A percentile compares a stretch with the other conserved stretches of the same genome.
Conservation (phyloP, 305 asterid genomes). For the Solanum hybrid region DNA sequence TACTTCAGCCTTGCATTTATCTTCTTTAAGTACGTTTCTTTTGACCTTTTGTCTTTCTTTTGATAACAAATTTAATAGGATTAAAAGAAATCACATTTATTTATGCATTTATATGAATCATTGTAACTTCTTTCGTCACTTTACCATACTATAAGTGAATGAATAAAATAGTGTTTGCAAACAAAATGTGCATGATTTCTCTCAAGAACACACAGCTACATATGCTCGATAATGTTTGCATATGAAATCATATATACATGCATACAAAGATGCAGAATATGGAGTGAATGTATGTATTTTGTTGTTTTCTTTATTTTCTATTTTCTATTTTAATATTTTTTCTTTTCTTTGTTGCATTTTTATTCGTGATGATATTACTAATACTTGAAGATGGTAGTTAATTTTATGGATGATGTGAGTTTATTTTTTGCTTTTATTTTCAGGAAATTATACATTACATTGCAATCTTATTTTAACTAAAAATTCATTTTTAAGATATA, state of each 20-base stretch:
- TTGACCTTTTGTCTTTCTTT: neutral
- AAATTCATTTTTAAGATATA: neutral
- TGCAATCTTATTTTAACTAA: neutral
- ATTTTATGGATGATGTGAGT: neutral
- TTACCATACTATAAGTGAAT: neutral
- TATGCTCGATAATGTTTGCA: neutral
- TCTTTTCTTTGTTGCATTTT: no score
- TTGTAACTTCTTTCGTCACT: neutral
- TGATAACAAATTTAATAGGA: neutral
- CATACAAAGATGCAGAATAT: neutral
- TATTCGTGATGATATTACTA: neutral
- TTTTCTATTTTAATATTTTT: no score
- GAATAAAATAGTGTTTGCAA: neutral
- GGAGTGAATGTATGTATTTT: neutral
- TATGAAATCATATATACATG: neutral
- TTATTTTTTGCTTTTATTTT: neutral
- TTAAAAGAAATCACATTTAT: neutral
- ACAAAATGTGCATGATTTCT: neutral
- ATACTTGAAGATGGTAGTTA: neutral
- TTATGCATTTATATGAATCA: neutral
- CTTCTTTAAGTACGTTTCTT: neutral
- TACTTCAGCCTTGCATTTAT: neutral
- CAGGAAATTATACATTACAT: neutral
- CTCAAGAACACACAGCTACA: neutral
- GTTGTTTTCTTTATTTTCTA: neutral